Evolutionary conservation across 192 early-diverging fungal genomes (phyloP), one percentile per base, ranked within the genome.

Genomic region (Backusella morwellensis): DNA sequence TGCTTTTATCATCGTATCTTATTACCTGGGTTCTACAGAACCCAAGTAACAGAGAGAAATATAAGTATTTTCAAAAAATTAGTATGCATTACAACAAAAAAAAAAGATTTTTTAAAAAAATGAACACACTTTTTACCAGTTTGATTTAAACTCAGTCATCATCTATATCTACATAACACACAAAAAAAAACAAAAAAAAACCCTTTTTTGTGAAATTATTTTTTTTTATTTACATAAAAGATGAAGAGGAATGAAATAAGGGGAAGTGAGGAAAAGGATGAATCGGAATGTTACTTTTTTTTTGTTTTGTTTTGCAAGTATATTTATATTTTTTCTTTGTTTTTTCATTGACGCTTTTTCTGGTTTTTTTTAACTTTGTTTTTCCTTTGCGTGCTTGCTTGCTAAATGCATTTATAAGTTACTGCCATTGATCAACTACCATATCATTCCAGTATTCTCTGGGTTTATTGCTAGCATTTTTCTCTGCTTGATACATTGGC

Each of bases 351-450:
- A 50, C 47, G 47, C 47, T 50, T 50, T 44, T 50, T 50, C 47
- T 50, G 47, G 19, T 19, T 50, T 50, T 47, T 50, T 50, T 50
- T 40, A 40, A 9, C 11, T 54, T 54, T 54, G 50, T 63, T 63
- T 56, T 56, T 21, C 21, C 56, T 63, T 23, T 63, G 56, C 23
- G 11, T 63, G 26, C n/a, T 59, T 63, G 23, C 1, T 8, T 50
- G 47, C 47, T 21, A 66, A 38, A 17, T 40, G 40, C 21, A 41
- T 70, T 4, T 19, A 32, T 9, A 19, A 19, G 23, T 70, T 70
- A 70, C 68, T 70, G 68, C 68, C 68, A 70, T 70, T 70, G 68
- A 70, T 70, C 68, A 70, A 70, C 21, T 12, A 70, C n/a, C 68
- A 70, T 70, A 12, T 70, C 68, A 38, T 3, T 40, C 40, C 70